Evolutionary conservation across 177 flowering plant genomes (phyloP).

Genomic region (Vitis hybrid): DNA sequence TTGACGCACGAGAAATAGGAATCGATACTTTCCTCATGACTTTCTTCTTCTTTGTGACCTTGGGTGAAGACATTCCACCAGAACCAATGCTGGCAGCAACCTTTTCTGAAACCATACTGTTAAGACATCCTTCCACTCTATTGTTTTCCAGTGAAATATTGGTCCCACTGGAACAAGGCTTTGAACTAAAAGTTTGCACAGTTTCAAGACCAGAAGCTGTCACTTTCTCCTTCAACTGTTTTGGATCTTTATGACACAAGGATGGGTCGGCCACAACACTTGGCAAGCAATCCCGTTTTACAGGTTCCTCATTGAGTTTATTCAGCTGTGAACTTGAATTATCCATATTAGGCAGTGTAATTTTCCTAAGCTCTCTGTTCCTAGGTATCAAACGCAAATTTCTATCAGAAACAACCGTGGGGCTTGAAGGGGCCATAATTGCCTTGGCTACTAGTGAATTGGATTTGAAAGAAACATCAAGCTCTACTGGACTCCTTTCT

Average conservation of each 20-base stretch:
- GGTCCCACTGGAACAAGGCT: neutral
- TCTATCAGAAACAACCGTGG: constrained; percentile 17
- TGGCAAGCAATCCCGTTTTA: constrained; percentile 8
- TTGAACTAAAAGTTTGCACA: neutral
- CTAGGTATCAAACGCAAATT: constrained; percentile 14
- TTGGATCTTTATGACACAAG: constrained; percentile 17
- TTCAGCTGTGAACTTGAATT: constrained; percentile 10
- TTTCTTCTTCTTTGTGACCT: constrained; percentile 26
- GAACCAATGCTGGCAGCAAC: constrained; percentile 10
- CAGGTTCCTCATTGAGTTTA: constrained; percentile 9
- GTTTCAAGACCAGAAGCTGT: constrained; percentile 11
- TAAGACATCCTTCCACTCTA: constrained; percentile 6
- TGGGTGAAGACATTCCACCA: constrained; percentile 10
- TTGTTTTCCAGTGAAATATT: constrained; percentile 1
- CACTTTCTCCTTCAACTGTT: constrained; percentile 13
- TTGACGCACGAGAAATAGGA: neutral
- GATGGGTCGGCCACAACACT: constrained; percentile 8
- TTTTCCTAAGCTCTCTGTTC: constrained; percentile 26
- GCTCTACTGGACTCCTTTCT: constrained; percentile 55
- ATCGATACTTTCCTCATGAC: constrained; percentile 17
- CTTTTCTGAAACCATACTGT: constrained; percentile 4
- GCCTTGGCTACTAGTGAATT: constrained; percentile 71
- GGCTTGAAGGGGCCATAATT: constrained; percentile 36
- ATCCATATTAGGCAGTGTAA: constrained; percentile 15
- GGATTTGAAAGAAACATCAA: constrained; percentile 73